Conservation (phyloP, 345 rosid genomes). For the Draba incana region DNA sequence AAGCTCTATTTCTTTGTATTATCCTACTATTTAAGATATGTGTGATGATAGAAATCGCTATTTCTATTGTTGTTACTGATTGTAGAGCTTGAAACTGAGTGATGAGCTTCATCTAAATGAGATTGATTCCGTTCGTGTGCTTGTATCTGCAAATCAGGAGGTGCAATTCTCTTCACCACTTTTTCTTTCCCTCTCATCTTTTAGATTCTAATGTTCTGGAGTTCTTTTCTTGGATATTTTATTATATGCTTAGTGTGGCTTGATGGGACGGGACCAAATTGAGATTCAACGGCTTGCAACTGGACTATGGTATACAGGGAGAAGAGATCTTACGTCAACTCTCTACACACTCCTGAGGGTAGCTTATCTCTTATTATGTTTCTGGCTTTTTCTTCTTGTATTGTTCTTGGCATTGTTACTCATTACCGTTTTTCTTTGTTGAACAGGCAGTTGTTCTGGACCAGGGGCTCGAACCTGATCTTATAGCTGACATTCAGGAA, state of each 20-base stretch:
- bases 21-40: background rate
- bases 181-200: constrained; percentile 30
- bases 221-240: constrained; percentile 18
- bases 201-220: constrained; percentile 11
- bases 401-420: constrained; percentile 17
- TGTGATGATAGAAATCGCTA: background rate
- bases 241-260: constrained; percentile 61
- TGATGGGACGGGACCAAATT: constrained; percentile 77
- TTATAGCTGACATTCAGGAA: constrained; percentile 74
- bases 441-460: constrained; percentile 90
- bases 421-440: constrained; percentile 21
- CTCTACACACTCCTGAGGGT: constrained; percentile 82
- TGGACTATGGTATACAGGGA: constrained; percentile 95
- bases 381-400: constrained; percentile 9
- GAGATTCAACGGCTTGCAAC: constrained; percentile 90
- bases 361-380: constrained; percentile 28
- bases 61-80: background rate
- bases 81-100: constrained; percentile 80
- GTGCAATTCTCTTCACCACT: constrained; percentile 44
- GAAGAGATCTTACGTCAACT: constrained; percentile 80
- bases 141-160: constrained; percentile 93
- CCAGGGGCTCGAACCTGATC: constrained; percentile 75
- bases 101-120: constrained; percentile 93
- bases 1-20: background rate
- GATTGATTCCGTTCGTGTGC: constrained; percentile 77